Evolutionary conservation across 2,329 filamentous ascomycete species (phyloP).

Genomic region (Curvularia sp.): DNA sequence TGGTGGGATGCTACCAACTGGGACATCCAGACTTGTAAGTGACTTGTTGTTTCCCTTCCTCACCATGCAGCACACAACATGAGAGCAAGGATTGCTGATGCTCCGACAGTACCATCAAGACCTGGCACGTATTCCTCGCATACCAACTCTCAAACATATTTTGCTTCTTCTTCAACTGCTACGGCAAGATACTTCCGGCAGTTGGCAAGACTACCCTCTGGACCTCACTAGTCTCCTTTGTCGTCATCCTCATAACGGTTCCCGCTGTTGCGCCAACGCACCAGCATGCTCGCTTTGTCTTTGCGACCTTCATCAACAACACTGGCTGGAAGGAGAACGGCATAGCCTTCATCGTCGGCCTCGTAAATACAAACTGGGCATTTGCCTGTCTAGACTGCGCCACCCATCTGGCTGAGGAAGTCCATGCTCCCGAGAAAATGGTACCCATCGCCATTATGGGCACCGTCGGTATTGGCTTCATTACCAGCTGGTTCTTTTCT

Average conservation of each 20-base stretch:
- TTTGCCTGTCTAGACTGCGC: constrained; percentile 60
- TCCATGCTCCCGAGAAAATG: constrained; percentile 55
- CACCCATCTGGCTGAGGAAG: constrained; percentile 61
- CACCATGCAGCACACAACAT: not conserved
- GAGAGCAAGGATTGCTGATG: not conserved
- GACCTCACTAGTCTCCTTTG: constrained; percentile 56
- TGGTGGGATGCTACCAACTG: constrained; percentile 61
- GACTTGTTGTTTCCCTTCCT: constrained; percentile 6
- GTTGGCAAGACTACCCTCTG: constrained; percentile 56
- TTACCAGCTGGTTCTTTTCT: constrained; percentile 58
- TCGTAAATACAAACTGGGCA: constrained; percentile 60
- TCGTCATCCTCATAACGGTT: constrained; percentile 58
- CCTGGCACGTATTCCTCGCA: constrained; percentile 52
- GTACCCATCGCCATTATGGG: constrained; percentile 60
- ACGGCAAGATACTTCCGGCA: constrained; percentile 46
- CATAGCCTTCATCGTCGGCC: constrained; percentile 60
- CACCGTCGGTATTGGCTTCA: constrained; percentile 58
- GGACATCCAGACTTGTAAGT: constrained; percentile 61
- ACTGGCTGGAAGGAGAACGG: constrained; percentile 57
- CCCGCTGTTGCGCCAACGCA: constrained; percentile 54
- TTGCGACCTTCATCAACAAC: constrained; percentile 60
- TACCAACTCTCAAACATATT: constrained; percentile 59
- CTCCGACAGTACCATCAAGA: constrained; percentile 36
- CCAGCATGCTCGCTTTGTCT: constrained; percentile 58
- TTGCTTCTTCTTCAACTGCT: constrained; percentile 59